Conservation (phyloP, 768 basidiomycete genomes). For the Fistulinella prunicolor region DNA sequence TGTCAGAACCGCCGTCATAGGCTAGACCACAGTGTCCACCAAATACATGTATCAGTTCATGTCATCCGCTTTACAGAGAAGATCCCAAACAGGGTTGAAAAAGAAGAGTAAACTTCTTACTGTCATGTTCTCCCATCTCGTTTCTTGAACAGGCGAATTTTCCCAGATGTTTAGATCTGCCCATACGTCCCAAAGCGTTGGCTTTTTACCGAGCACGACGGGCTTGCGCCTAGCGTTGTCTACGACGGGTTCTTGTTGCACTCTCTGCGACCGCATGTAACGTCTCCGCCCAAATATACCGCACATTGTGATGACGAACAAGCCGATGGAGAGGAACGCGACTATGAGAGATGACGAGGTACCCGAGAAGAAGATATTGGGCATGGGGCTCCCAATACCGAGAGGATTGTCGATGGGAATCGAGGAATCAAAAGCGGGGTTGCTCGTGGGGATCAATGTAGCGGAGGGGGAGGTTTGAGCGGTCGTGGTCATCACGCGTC, state of each 20-base stretch:
- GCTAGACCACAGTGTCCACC: conserved; percentile 8
- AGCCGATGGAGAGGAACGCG: conserved; percentile 55
- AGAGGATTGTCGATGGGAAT: not conserved
- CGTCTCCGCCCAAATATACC: conserved; percentile 48
- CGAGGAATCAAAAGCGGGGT: not conserved
- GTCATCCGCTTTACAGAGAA: not conserved
- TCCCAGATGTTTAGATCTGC: not conserved
- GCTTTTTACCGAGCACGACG: conserved; percentile 27
- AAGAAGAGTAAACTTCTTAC: conserved; percentile 27
- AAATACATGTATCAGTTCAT: not conserved
- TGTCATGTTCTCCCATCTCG: conserved; percentile 40
- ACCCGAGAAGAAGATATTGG: conserved; percentile 27
- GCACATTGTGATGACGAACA: conserved; percentile 50
- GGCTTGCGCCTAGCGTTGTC: not conserved
- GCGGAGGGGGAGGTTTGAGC: conserved; percentile 3
- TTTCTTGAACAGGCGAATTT: conserved; percentile 3
- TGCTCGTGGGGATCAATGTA: conserved; percentile 5
- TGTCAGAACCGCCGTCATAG: conserved; percentile 22
- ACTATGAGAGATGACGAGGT: conserved; percentile 56
- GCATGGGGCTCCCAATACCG: not conserved
- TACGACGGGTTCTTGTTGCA: not conserved
- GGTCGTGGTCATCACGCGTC: conserved; percentile 15
- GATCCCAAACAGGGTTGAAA: not conserved
- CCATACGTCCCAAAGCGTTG: conserved; percentile 48
- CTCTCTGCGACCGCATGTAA: conserved; percentile 17